Evolutionary conservation across 169 alveolate species (phyloP).

Genomic region (Hammondia hammondi): DNA sequence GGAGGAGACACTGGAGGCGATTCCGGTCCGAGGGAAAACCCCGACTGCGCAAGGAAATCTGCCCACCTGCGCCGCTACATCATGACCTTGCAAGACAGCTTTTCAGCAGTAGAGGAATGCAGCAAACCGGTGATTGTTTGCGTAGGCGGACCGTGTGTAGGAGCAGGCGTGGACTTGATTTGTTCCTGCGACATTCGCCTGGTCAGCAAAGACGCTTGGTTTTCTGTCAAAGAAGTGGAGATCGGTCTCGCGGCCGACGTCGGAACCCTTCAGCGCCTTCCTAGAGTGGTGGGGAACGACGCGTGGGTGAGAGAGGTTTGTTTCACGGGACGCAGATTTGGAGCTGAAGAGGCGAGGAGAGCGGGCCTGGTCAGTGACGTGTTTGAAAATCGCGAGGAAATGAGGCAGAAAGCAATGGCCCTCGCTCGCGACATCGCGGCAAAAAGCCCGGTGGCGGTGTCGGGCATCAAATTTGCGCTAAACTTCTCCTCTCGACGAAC

Average conservation of each 20-base stretch:
- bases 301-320: constrained; percentile 80
- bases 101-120: constrained; percentile 62
- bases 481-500: not conserved
- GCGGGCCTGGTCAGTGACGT: constrained; percentile 70
- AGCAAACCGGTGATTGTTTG: constrained; percentile 83
- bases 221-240: constrained; percentile 79
- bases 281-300: constrained; percentile 69
- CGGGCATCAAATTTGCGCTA: not conserved
- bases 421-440: not conserved
- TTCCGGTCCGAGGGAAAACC: not conserved
- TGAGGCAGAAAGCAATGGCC: not conserved
- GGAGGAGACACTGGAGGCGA: not conserved
- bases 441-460: not conserved
- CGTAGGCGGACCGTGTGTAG: constrained; percentile 75
- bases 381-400: not conserved
- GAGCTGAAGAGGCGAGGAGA: constrained; percentile 77
- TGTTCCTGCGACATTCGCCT: constrained; percentile 81
- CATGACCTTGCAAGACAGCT: not conserved
- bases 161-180: constrained; percentile 80
- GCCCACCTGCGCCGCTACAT: not conserved
- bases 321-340: constrained; percentile 77
- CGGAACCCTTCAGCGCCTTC: constrained; percentile 81
- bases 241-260: constrained; percentile 82
- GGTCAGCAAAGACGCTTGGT: constrained; percentile 76
- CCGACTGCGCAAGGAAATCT: not conserved